A percentile compares a stretch with the other conserved stretches of the same genome.
Evolutionary conservation across 768 basidiomycete species (phyloP).

Genomic region (Chiua virens): DNA sequence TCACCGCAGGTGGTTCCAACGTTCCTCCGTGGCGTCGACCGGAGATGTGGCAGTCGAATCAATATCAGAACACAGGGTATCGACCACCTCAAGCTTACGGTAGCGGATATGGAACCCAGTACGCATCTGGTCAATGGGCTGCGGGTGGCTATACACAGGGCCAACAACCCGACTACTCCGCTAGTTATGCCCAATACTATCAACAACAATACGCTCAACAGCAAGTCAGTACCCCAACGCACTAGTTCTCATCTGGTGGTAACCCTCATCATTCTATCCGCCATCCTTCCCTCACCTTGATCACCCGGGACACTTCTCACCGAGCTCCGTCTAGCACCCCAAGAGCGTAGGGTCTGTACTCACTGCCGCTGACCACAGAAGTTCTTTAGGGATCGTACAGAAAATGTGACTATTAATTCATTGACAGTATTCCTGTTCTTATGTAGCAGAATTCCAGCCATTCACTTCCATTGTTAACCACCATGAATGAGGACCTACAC

Average conservation of each 20-base stretch:
- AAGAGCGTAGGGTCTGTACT: constrained; percentile 33
- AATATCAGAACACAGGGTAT: constrained; percentile 57
- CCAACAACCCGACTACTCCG: constrained; percentile 63
- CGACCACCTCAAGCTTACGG: constrained; percentile 67
- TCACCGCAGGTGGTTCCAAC: constrained; percentile 65
- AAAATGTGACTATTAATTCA: constrained; percentile 30
- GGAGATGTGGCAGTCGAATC: constrained; percentile 75
- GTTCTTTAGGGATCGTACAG: constrained; percentile 31
- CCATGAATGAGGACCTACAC: neutral
- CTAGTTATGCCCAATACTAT: constrained; percentile 84
- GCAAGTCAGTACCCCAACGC: constrained; percentile 49
- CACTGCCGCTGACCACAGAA: constrained; percentile 34
- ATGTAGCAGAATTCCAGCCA: constrained; percentile 19
- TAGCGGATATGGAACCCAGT: constrained; percentile 44
- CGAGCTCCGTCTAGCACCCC: constrained; percentile 20
- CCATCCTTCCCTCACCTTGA: constrained; percentile 14
- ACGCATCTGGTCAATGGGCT: constrained; percentile 41
- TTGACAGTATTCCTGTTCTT: constrained; percentile 26
- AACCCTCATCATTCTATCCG: constrained; percentile 25
- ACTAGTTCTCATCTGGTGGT: constrained; percentile 29
- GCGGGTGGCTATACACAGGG: constrained; percentile 34
- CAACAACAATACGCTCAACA: constrained; percentile 86
- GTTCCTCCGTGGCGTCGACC: constrained; percentile 91
- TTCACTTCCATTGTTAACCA: constrained; percentile 2
- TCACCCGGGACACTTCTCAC: constrained; percentile 14